Base-by-base conservation (phyloP, 192 early-diverging fungal genomes). In the Nowakowskiella sp. region DNA sequence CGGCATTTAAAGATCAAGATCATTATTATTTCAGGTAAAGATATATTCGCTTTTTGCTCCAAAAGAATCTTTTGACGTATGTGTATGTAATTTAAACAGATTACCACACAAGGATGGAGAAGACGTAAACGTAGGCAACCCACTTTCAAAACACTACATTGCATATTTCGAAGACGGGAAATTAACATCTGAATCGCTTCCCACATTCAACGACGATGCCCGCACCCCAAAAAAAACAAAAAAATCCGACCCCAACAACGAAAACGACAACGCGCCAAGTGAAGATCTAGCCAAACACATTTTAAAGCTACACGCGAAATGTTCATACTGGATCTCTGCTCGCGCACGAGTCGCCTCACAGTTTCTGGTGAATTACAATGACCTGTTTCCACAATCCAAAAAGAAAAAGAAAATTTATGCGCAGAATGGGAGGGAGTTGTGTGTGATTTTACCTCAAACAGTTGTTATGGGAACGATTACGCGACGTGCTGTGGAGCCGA, bases 391-490 rank as follows among this genome's bases (percentile, higher is more conserved):
- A n/a, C n/a, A n/a, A n/a, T n/a, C n/a, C n/a, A n/a, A n/a, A 22
- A 43, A 51, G 19, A 16, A 19, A n/a, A n/a, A n/a, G n/a, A n/a
- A n/a, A n/a, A n/a, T n/a, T n/a, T n/a, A n/a, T n/a, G 6, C 31
- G 28, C 42, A 57, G 2, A 50, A 71, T 22, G 57, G 49, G 2
- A 56, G 57, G 10, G n/a, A n/a, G n/a, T n/a, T 66, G 46, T 88
- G 89, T 5, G 81, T 93, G 9, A 96, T 98, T 51, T 55, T 98
- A 36, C 95, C 95, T 13, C 85, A 88, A 50, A 83, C 88, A 26
- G 73, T 92, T 44, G 77, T 83, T 8, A 98, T 98, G 91, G 95
- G 95, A 22, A 95, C 95, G 0, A 76, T 96, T n/a, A 98, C 95
- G 0, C 76, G 95, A 3, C 81, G 95, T 4, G 90, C 85, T 0